Conservation (phyloP, 208 protist genomes). For the Wallacemonas collosoma region DNA sequence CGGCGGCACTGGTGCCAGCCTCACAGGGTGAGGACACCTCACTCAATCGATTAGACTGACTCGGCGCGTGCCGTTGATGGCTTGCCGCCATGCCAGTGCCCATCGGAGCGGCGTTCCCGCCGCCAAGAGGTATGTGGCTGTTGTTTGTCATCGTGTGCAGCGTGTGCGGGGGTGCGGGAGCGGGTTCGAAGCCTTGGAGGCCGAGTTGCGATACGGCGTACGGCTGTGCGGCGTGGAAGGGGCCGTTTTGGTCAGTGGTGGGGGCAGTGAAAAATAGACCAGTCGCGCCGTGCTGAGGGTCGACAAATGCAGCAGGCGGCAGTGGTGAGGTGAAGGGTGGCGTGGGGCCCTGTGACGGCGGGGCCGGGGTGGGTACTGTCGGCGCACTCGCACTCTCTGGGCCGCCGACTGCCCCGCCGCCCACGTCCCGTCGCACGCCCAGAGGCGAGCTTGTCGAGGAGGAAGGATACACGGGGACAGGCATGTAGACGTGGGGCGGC, state of each 20-base stretch:
- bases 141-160: too few species aligned
- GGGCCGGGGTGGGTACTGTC: background rate
- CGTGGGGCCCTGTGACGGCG: background rate
- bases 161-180: too few species aligned
- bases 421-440: too few species aligned
- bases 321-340: background rate
- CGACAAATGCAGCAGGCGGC: background rate
- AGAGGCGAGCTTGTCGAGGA: background rate
- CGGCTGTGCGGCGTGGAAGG: too few species aligned
- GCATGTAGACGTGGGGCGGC: slow-evolving; percentile 10
- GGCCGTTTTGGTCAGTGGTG: too few species aligned
- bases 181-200: too few species aligned
- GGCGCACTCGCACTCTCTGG: background rate
- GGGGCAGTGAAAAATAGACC: too few species aligned
- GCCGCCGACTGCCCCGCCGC: background rate
- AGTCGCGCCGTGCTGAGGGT: background rate
- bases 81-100: too few species aligned
- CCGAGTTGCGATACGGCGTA: too few species aligned
- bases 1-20: background rate
- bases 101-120: too few species aligned
- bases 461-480: background rate
- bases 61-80: too few species aligned
- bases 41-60: background rate
- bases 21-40: background rate
- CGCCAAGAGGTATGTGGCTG: too few species aligned